Percentiles rank a stretch among this genome's conserved stretches.
Conservation (phyloP, 768 basidiomycete species). For the Tephrocybe sp. region DNA sequence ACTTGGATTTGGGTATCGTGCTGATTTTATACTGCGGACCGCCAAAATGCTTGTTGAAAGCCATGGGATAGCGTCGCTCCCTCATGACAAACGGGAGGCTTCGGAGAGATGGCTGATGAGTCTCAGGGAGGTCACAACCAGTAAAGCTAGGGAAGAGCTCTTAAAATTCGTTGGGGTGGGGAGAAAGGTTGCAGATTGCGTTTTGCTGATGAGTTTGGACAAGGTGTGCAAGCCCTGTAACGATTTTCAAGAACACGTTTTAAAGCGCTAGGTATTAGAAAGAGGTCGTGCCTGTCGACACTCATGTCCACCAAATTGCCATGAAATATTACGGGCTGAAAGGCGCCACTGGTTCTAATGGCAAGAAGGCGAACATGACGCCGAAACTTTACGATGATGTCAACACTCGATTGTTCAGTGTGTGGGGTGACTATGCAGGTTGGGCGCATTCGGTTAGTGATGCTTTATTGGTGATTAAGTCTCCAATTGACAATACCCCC, state of each 20-base stretch:
- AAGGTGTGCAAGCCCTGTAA: constrained; percentile 50
- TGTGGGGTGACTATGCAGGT: constrained; percentile 87
- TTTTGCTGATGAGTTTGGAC: constrained; percentile 89
- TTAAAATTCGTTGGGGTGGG: constrained; percentile 90
- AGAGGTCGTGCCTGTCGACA: constrained; percentile 92
- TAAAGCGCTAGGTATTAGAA: constrained; percentile 40
- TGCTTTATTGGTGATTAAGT: background rate
- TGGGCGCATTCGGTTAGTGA: constrained; percentile 82
- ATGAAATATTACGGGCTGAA: constrained; percentile 73
- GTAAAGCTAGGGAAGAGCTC: constrained; percentile 70
- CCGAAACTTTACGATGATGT: constrained; percentile 78
- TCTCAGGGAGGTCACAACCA: constrained; percentile 49
- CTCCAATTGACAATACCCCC: background rate
- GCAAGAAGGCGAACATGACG: constrained; percentile 60
- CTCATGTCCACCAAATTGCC: constrained; percentile 92
- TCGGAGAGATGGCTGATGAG: constrained; percentile 62
- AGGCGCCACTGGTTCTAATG: constrained; percentile 28
- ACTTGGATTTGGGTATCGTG: constrained; percentile 95
- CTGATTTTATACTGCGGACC: constrained; percentile 83
- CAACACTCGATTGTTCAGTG: constrained; percentile 51
- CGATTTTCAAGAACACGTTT: background rate
- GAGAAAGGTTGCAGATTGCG: constrained; percentile 94
- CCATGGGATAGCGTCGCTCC: constrained; percentile 32
- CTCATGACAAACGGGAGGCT: constrained; percentile 35
- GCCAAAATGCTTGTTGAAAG: constrained; percentile 72